Evolutionary conservation across 176 grass and related monocot genomes (phyloP), one percentile per base, ranked within the genome.

Genomic region (Alloteropsis semialata): DNA sequence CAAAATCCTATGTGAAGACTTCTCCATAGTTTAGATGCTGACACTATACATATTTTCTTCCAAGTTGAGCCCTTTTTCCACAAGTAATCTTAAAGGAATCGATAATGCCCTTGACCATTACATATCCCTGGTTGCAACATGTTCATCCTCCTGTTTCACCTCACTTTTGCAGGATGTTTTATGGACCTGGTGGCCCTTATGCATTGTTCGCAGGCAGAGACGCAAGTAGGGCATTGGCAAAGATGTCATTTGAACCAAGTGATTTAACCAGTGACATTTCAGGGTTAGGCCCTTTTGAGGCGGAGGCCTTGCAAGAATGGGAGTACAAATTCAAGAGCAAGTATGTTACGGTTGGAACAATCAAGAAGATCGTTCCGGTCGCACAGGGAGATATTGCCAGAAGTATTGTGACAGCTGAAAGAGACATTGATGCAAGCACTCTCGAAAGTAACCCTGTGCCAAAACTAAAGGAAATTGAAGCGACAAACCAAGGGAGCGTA

Each of bases 321-420:
- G 90, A 92, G 15, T 34, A 83, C 25, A 92, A 92, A 75, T 92
- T 92, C 83, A 92, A 72, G 75, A 60, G 80, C 74, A 92, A 92
- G 67, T 92, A 92, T 12, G 58, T 76, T n/a, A 88, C 88, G 3
- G 82, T 88, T 71, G 90, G 90, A 51, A 88, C 10, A 79, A 69
- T 91, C 60, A 84, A 84, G 69, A 87, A 71, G 68, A 71, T 33
- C 14, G 14, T 76, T 66, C 69, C 50, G 0, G 25, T 69, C 1
- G 33, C 50, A 24, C 69, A 81, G 10, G 73, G 33, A 45, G 45
- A 86, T 55, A 42, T 21, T 75, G 12, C 39, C 33, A 28, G 5
- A 13, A 63, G 15, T 4, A 8, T 12, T 22, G 28, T 21, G 17
- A 61, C 41, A 61, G 12, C 63, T 76, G 72, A 69, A 76, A 82